Evolutionary conservation across 2,329 filamentous ascomycete genomes (phyloP).

Genomic region (Exophiala oligosperma): DNA sequence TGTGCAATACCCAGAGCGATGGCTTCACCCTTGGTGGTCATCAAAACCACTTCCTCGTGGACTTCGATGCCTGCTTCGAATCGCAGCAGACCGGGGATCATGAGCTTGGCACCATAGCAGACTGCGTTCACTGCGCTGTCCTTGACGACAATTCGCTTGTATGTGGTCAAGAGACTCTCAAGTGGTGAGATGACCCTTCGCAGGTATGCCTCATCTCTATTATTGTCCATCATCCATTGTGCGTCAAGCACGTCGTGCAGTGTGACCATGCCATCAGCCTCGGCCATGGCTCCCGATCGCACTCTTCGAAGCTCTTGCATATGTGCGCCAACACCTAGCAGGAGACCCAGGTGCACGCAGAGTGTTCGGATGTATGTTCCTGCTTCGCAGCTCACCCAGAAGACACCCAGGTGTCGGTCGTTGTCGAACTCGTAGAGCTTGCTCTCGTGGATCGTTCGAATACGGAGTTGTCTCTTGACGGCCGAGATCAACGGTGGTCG

Average conservation of each 20-base stretch:
- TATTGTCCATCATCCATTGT: slow-evolving; percentile 95
- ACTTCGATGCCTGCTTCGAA: slow-evolving; percentile 92
- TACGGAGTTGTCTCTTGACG: slow-evolving; percentile 97
- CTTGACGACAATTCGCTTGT: slow-evolving; percentile 98
- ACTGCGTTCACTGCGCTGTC: slow-evolving; percentile 95
- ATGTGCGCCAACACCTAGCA: slow-evolving; percentile 83
- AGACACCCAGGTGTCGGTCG: slow-evolving; percentile 92
- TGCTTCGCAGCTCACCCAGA: slow-evolving; percentile 99
- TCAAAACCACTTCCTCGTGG: slow-evolving; percentile 93
- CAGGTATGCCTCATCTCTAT: slow-evolving; percentile 88
- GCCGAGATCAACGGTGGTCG: slow-evolving; percentile 95
- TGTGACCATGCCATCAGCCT: slow-evolving; percentile 84
- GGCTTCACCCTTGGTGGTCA: slow-evolving; percentile 98
- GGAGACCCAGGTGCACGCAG: slow-evolving; percentile 83
- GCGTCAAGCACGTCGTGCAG: slow-evolving; percentile 94
- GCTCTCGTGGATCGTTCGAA: slow-evolving; percentile 96
- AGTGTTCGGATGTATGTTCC: slow-evolving; percentile 98
- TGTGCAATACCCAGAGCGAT: slow-evolving; percentile 95
- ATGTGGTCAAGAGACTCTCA: slow-evolving; percentile 85
- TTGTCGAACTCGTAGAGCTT: slow-evolving; percentile 98
- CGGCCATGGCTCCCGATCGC: slow-evolving; percentile 90
- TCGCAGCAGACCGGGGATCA: slow-evolving; percentile 92
- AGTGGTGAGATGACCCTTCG: slow-evolving; percentile 88
- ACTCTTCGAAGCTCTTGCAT: slow-evolving; percentile 98
- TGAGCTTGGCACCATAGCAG: slow-evolving; percentile 97